Evolutionary conservation across 1,139 yeast species (phyloP).

Genomic region (Blastobotrys elegans): DNA sequence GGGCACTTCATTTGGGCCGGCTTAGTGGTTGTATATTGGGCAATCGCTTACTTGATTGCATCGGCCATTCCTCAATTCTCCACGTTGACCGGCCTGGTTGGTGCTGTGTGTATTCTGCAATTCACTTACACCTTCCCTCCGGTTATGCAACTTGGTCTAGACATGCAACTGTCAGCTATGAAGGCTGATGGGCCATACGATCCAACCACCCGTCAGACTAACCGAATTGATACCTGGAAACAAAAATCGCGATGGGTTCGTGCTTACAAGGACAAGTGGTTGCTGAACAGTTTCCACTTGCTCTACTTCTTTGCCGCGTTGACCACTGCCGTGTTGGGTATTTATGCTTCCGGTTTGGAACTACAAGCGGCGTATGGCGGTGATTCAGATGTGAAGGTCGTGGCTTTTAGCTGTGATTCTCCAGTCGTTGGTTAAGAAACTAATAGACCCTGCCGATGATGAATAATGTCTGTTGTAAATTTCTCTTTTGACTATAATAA

Average conservation of each 20-base stretch:
- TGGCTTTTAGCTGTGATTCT: slow-evolving; percentile 14
- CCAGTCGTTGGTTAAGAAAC: no score
- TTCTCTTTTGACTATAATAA: no score
- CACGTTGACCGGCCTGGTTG: slow-evolving; percentile 45
- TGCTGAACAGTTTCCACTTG: slow-evolving; percentile 29
- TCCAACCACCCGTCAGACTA: slow-evolving; percentile 30
- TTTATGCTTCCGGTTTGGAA: slow-evolving; percentile 30
- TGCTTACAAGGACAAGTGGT: slow-evolving; percentile 24
- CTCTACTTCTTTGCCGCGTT: slow-evolving; percentile 37
- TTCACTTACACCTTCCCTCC: slow-evolving; percentile 46
- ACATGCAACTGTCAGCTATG: slow-evolving; percentile 37
- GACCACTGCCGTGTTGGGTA: slow-evolving; percentile 38
- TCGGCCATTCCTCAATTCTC: slow-evolving; percentile 52
- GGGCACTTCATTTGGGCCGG: slow-evolving; percentile 39
- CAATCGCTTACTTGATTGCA: slow-evolving; percentile 42
- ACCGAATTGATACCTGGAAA: slow-evolving; percentile 35
- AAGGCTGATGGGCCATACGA: slow-evolving; percentile 34
- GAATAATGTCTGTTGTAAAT: no score
- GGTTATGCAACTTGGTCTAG: slow-evolving; percentile 35
- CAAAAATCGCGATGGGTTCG: slow-evolving; percentile 36
- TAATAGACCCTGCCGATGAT: no score
- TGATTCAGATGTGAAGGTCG: slow-evolving; percentile 7
- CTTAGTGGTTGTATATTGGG: slow-evolving; percentile 41
- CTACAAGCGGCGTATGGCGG: slow-evolving; percentile 19
- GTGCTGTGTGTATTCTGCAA: slow-evolving; percentile 46